Evolutionary conservation across 2,329 filamentous ascomycete species (phyloP), one percentile per base, ranked within the genome.

Genomic region (Sarocladium oryzae): DNA sequence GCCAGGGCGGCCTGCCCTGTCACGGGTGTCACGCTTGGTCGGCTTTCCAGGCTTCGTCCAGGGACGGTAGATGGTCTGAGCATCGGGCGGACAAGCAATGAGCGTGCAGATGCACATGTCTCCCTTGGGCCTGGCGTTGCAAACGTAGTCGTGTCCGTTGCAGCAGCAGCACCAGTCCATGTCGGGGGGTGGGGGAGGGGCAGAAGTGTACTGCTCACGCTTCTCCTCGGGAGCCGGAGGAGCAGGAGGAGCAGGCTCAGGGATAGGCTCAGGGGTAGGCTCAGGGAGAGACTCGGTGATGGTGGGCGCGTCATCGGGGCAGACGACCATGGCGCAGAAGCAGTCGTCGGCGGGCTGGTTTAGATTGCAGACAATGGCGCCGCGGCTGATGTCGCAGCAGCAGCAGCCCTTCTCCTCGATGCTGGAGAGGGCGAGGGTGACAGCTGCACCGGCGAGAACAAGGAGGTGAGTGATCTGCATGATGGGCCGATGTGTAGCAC

Each of bases 331-430:
- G n/a, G 56, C 38, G 55, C 62, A 68, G 48, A 61, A 30, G 55
- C 66, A 68, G 8, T 61, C 56, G 8, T 52, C 11, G 40, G 55
- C 54, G 15, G 45, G 18, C 10, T 46, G 35, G 46, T 49, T 16
- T 8, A 32, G 46, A n/a, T 52, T 53, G 56, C 66, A 68, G 49
- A 56, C 53, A 20, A 65, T 63, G 49, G 53, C 56, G 6, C 37
- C 40, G 6, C 51, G 46, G 8, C 54, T 53, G 11, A 60, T 53
- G 43, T 68, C 59, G 56, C 66, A 68, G 60, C 66, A 68, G 60
- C 66, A 68, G 60, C 65, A 68, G 32, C 28, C 51, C 32, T 57
- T 32, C 15, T 26, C 53, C n/a, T 57, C 53, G 24, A 54, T 49
- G 51, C 54, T 50, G 2, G 60, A 57, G 23, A 55, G 56, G 15